A percentile compares a stretch with the other conserved stretches of the same genome.
Conservation (phyloP, 2,329 filamentous ascomycete species). For the Phialophora expanda region DNA sequence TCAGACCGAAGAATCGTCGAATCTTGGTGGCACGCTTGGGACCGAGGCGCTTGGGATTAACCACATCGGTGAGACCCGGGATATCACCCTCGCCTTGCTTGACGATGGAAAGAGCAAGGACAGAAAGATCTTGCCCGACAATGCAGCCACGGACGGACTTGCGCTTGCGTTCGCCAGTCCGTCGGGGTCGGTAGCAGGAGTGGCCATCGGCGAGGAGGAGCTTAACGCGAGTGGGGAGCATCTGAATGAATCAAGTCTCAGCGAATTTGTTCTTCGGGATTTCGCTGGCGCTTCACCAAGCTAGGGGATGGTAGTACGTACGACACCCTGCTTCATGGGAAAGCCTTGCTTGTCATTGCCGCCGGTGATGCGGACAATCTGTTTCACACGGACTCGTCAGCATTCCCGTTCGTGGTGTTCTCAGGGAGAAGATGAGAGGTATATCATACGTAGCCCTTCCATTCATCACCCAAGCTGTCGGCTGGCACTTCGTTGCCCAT, state of each 20-base stretch:
- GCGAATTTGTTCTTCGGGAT: conserved; percentile 27
- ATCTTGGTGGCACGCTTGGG: conserved; percentile 99
- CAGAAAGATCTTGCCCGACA: conserved; percentile 91
- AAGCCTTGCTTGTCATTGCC: conserved; percentile 99
- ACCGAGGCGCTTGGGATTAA: conserved; percentile 98
- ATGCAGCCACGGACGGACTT: conserved; percentile 99
- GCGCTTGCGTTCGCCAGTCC: conserved; percentile 98
- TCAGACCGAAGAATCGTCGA: conserved; percentile 98
- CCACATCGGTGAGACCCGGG: conserved; percentile 94
- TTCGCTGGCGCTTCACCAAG: conserved; percentile 39
- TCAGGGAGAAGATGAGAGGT: background rate
- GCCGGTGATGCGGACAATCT: conserved; percentile 74
- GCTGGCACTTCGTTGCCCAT: conserved; percentile 77
- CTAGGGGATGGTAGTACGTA: conserved; percentile 47
- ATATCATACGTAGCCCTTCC: conserved; percentile 98
- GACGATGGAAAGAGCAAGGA: conserved; percentile 91
- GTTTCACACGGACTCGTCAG: conserved; percentile 29
- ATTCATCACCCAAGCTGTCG: conserved; percentile 97
- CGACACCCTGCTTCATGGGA: conserved; percentile 99
- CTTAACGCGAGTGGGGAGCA: conserved; percentile 97
- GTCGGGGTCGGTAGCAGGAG: conserved; percentile 99
- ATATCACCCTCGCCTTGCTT: conserved; percentile 97
- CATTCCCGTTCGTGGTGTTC: background rate
- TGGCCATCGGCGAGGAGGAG: conserved; percentile 95
- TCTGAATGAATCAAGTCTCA: conserved; percentile 50